Percentiles rank a stretch among this genome's conserved stretches.
Conservation (phyloP, 495 filamentous ascomycete species). For the Trichoderma virens region DNA sequence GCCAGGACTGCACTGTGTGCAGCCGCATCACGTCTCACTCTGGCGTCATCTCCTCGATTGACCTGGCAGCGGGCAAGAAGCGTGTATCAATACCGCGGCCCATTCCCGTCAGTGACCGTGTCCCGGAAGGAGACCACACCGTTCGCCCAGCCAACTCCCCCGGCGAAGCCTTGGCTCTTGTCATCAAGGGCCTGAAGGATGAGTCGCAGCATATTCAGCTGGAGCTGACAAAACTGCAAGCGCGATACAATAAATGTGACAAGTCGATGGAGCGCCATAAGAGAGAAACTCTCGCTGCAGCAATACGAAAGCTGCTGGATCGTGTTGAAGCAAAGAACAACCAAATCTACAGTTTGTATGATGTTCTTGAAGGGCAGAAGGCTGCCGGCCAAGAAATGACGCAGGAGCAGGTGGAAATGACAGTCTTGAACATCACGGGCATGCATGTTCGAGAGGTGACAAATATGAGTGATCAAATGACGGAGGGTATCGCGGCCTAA, state of each 20-base stretch:
- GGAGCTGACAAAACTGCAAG: conserved; percentile 50
- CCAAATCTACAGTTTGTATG: conserved; percentile 81
- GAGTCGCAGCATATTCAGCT: conserved; percentile 76
- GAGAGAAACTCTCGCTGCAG: conserved; percentile 54
- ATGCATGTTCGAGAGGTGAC: conserved; percentile 17
- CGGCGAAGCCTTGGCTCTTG: conserved; percentile 64
- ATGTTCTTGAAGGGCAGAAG: conserved; percentile 81
- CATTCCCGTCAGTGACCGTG: conserved; percentile 62
- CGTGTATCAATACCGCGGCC: conserved; percentile 58
- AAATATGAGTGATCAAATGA: conserved; percentile 22
- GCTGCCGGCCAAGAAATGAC: conserved; percentile 55
- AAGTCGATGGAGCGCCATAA: conserved; percentile 56
- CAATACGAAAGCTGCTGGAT: conserved; percentile 56
- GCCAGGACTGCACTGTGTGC: conserved; percentile 68
- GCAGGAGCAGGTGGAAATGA: conserved; percentile 59
- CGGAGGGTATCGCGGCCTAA: conserved; percentile 28
- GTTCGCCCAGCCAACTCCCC: conserved; percentile 70
- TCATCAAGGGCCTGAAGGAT: conserved; percentile 73
- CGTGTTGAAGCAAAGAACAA: conserved; percentile 73
- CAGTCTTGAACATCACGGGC: conserved; percentile 35
- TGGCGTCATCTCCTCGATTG: conserved; percentile 22
- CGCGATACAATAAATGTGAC: conserved; percentile 59
- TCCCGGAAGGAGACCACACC: conserved; percentile 62
- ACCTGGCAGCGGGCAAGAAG: conserved; percentile 37
- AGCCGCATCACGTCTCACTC: conserved; percentile 46